Evolutionary conservation across 2,329 filamentous ascomycete species (phyloP), one percentile per base, ranked within the genome.

Genomic region (Aspergillus caelatus): DNA sequence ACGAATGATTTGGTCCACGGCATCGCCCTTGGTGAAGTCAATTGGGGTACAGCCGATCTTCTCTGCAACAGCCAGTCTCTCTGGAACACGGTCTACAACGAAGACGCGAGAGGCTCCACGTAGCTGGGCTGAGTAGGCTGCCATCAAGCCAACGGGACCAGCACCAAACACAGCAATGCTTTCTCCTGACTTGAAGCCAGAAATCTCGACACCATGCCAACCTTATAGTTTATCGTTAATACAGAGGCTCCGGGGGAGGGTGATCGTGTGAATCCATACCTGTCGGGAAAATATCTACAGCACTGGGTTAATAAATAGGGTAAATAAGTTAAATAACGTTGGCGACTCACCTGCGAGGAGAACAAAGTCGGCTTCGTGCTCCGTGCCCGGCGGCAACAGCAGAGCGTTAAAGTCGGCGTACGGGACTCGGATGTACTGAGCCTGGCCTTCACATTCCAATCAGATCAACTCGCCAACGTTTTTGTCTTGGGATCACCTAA

Each of bases 351-450:
- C 79, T 30, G 81, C 81, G 1, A 83, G 74, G 2, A 83, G 71
- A 57, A 85, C 84, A 46, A 72, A 71, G 55, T 72, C 88, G 0
- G 83, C 80, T 71, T 90, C 88, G 54, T 88, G 79, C 65, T 89
- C 86, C 19, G 79, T 87, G 0, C 87, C 88, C 8, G 83, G 77
- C 1, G 88, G 88, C 1, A 91, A 77, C 59, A 84, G 84, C 36
- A 91, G 74, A 7, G 85, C 85, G 64, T 90, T 90, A 77, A 89
- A 89, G 70, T 90, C 88, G 1, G 88, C 88, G 62, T 86, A 90
- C 0, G 88, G 88, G 1, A 90, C 85, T 4, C 87, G 82, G 21
- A 90, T 77, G 62, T 87, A 90, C 71, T 90, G 86, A 3, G 88
- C 88, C 71, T 89, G 86, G 28, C 70, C 70, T 70, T 56, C 6